Percentiles rank a stretch among this genome's conserved stretches.
phyloP scores from a whole-genome alignment of 176 grass and related monocot genomes.

The Aegilops speltoides region DNA sequence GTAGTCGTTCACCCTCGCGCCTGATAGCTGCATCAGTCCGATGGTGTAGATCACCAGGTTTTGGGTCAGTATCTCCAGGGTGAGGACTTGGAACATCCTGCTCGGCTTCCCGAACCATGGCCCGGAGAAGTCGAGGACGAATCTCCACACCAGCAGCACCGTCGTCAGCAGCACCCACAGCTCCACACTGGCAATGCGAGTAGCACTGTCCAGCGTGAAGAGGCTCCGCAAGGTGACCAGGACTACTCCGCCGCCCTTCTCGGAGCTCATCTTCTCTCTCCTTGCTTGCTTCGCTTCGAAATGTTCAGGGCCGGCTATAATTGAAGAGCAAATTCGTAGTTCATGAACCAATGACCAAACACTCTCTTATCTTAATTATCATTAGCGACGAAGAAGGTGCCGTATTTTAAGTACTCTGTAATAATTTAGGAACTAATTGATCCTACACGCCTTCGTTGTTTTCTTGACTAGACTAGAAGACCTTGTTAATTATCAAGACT shows the following conservation, averaged over 20 bases:
- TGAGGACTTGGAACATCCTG: not conserved
- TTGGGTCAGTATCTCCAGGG: not conserved
- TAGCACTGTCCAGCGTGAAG: not conserved
- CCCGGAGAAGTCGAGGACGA: not conserved
- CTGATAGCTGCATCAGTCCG: conserved; percentile 38
- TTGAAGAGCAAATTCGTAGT: too few relatives aligned
- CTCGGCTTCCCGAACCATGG: not conserved
- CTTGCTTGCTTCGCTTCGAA: too few relatives aligned
- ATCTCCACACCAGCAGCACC: not conserved
- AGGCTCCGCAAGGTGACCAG: not conserved
- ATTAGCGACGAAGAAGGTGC: too few relatives aligned
- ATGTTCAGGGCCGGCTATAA: too few relatives aligned
- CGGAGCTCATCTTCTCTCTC: not conserved
- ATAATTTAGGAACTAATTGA: too few relatives aligned
- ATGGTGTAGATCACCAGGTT: conserved; percentile 24
- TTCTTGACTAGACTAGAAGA: too few relatives aligned
- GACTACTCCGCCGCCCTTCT: not conserved
- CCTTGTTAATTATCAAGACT: too few relatives aligned
- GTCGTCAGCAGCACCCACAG: not conserved
- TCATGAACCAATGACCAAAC: too few relatives aligned
- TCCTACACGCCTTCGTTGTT: too few relatives aligned
- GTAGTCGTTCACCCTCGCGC: conserved; percentile 22
- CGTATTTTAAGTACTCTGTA: too few relatives aligned
- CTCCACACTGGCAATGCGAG: not conserved
- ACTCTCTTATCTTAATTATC: too few relatives aligned